These are phyloP conservation scores for Populus deltoides DNA, from an alignment of 345 rosid species.

Conservation along the genomic window DNA sequence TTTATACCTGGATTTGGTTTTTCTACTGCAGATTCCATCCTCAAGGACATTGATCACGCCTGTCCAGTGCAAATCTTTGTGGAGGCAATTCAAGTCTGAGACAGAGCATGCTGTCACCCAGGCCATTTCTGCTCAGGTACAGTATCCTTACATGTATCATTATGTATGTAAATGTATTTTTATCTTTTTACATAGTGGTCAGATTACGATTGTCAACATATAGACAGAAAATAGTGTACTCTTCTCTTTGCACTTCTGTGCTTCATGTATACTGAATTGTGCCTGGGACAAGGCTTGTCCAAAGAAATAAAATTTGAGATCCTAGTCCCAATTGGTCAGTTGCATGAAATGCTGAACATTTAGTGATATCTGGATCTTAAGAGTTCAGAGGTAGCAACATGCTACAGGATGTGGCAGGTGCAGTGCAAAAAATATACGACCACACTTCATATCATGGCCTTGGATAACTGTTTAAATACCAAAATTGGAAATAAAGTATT, in stretches of 20 bases:
- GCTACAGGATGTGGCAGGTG: not conserved
- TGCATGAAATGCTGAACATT: not conserved
- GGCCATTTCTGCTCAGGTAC: conserved; percentile 98
- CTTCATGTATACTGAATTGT: not conserved
- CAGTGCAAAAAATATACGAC: not conserved
- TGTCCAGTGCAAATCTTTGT: conserved; percentile 89
- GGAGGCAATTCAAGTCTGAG: conserved; percentile 97
- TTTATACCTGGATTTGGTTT: conserved; percentile 4
- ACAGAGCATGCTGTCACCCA: conserved; percentile 92
- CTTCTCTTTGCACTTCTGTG: not conserved
- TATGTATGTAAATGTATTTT: not conserved
- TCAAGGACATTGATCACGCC: conserved; percentile 91
- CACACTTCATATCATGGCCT: not conserved
- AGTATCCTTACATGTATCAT: conserved; percentile 4
- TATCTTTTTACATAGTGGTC: not conserved
- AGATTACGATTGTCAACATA: not conserved
- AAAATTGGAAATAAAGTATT: not conserved
- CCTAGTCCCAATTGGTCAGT: not conserved
- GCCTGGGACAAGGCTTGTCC: not conserved
- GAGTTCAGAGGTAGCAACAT: not conserved
- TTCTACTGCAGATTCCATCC: conserved; percentile 54
- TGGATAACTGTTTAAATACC: not conserved
- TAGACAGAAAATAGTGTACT: not conserved
- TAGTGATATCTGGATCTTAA: not conserved
- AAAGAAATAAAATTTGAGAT: not conserved